Evolutionary conservation across 768 basidiomycete genomes (phyloP), one percentile per base, ranked within the genome.

Genomic region (Pulveroboletus sp.): DNA sequence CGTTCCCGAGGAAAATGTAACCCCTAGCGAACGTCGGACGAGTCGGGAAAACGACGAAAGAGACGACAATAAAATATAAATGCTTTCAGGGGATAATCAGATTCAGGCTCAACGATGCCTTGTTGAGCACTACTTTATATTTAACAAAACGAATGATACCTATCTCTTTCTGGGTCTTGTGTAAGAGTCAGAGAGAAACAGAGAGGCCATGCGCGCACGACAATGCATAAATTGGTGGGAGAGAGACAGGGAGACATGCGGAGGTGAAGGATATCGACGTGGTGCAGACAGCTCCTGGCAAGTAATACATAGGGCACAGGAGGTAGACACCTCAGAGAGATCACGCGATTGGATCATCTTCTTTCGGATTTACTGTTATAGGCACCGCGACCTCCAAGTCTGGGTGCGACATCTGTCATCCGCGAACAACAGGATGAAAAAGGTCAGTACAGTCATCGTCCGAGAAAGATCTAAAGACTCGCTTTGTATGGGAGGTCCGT

Each of bases 351-450:
- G 41, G 9, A 18, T 46, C 39, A 26, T 45, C 39, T 30, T 42
- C 39, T 3, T 12, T 26, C 36, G 9, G 43, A 12, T 55, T 42
- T 6, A 55, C 31, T 14, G 47, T 39, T 15, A 41, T 56, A 18
- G 49, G 57, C 8, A 50, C 50, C 3, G 47, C 45, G 3, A 59
- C 42, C 21, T 59, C 57, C 27, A 59, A 18, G 28, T 59, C 50
- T 26, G 11, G 39, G 2, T 39, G 52, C 5, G 30, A 9, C 2
- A 8, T 6, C 57, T 59, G 31, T n/a, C 6, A 3, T 44, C 8
- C 39, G 6, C 52, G 12, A 40, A 41, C 14, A 15, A 33, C 8
- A 12, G 18, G 36, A 38, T 7, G 36, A 5, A 1, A 1, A 35
- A 14, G 0, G 35, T 47, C 15, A 48, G 46, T 28, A 12, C 8